Evolutionary conservation across 148 eudicot genomes (phyloP).

Genomic region (Vaccinium myrtillus): DNA sequence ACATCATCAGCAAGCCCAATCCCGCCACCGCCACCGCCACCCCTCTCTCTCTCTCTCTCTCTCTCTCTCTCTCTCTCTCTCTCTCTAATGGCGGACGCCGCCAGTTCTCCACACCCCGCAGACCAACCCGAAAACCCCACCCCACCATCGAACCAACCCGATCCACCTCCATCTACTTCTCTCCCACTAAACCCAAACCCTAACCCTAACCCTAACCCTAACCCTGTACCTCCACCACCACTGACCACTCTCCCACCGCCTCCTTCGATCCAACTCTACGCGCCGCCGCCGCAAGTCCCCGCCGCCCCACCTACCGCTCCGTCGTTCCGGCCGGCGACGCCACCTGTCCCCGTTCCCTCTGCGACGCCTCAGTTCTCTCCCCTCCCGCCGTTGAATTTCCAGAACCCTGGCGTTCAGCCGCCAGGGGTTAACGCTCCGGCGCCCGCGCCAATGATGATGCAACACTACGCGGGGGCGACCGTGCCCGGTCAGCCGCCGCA

Average conservation of each 20-base stretch:
- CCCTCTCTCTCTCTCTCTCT: neutral
- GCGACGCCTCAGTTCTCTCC: constrained; percentile 55
- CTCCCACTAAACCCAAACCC: constrained; percentile 43
- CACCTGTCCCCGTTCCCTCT: constrained; percentile 36
- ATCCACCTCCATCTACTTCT: constrained; percentile 24
- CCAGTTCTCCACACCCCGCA: constrained; percentile 20
- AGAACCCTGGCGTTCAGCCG: constrained; percentile 34
- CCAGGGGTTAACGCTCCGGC: constrained; percentile 40
- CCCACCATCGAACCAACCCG: constrained; percentile 28
- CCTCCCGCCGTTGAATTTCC: constrained; percentile 37
- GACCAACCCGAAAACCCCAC: constrained; percentile 27
- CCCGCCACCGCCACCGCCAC: neutral
- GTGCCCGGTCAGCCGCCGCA: constrained; percentile 47
- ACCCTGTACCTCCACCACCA: constrained; percentile 23
- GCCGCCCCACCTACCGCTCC: constrained; percentile 34
- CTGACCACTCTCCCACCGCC: constrained; percentile 27
- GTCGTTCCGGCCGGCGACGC: constrained; percentile 56
- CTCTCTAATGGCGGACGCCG: constrained; percentile 30
- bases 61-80: neutral
- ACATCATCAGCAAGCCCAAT: neutral
- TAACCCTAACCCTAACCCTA: constrained; percentile 58
- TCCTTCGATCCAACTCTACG: constrained; percentile 32
- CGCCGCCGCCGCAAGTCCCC: constrained; percentile 17
- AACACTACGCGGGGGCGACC: constrained; percentile 19
- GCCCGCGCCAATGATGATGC: constrained; percentile 27